Percentiles rank a stretch among this genome's conserved stretches.
phyloP scores from a whole-genome alignment of 495 filamentous ascomycete species.

The Niebla homalea region DNA sequence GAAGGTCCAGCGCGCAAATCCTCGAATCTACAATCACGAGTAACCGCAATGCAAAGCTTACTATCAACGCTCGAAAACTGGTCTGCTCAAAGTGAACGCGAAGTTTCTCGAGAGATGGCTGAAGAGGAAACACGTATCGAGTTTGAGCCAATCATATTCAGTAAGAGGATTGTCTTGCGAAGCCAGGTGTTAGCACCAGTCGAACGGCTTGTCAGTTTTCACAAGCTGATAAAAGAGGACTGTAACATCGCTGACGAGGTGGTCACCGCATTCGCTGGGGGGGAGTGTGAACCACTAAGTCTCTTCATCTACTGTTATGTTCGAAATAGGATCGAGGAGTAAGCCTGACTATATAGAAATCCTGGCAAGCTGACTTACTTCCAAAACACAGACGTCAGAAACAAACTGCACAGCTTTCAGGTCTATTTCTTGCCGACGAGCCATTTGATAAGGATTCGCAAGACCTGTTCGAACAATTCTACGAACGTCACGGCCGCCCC shows the following conservation, averaged over 20 bases:
- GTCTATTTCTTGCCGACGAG: background rate
- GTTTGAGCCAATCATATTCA: background rate
- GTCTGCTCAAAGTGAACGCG: too few species aligned
- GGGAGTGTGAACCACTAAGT: background rate
- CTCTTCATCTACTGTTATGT: background rate
- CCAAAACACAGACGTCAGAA: background rate
- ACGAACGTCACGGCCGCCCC: background rate
- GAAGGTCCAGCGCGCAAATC: too few species aligned
- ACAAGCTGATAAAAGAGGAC: background rate
- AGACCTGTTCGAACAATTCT: constrained; percentile 2
- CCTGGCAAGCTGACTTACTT: background rate
- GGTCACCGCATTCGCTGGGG: background rate
- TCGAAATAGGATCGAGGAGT: background rate
- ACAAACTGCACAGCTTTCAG: background rate
- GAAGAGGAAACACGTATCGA: background rate
- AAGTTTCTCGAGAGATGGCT: too few species aligned
- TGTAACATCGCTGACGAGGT: background rate
- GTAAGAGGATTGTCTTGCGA: background rate
- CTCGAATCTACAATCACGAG: too few species aligned
- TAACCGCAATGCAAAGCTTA: too few species aligned
- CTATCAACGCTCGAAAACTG: too few species aligned
- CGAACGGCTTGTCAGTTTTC: background rate
- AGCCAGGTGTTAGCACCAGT: background rate
- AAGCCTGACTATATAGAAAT: background rate
- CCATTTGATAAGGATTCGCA: background rate